These are phyloP conservation scores for Opeltia flavorubescens DNA, from an alignment of 495 filamentous ascomycete genomes.

Conservation along the genomic window DNA sequence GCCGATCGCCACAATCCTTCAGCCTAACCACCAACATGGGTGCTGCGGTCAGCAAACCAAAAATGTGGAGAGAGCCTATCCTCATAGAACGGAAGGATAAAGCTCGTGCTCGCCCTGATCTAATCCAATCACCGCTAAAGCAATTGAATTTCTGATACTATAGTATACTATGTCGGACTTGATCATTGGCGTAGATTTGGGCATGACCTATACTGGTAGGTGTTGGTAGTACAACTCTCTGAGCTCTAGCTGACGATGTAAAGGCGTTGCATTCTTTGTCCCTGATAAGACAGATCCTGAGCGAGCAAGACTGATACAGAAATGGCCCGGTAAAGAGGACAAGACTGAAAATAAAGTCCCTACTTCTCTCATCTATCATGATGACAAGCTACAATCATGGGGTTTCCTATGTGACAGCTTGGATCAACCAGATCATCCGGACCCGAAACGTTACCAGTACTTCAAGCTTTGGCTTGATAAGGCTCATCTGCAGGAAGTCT, in stretches of 20 bases:
- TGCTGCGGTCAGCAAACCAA: not conserved
- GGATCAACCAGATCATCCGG: not conserved
- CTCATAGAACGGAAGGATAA: too few species aligned
- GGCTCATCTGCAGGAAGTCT: conserved; percentile 23
- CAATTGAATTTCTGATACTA: not conserved
- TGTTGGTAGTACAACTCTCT: not conserved
- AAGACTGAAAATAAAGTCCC: conserved; percentile 47
- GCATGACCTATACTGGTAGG: conserved; percentile 47
- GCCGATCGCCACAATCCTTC: conserved; percentile 2
- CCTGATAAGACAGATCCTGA: conserved; percentile 28
- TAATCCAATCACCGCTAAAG: too few species aligned
- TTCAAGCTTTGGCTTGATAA: conserved; percentile 50
- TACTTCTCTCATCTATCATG: conserved; percentile 38
- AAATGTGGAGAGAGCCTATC: too few species aligned
- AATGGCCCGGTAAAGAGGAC: conserved; percentile 42
- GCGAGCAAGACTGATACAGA: conserved; percentile 36
- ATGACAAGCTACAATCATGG: conserved; percentile 34
- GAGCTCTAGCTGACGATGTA: not conserved
- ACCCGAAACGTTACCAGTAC: conserved; percentile 31
- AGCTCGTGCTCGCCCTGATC: too few species aligned
- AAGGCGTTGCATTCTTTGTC: conserved; percentile 42
- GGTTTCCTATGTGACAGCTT: conserved; percentile 37
- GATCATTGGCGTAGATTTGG: conserved; percentile 45
- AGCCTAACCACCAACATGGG: not conserved
- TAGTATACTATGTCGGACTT: conserved; percentile 29